Evolutionary conservation across 176 grass and related monocot species (phyloP).

Genomic region (Poa pratensis): DNA sequence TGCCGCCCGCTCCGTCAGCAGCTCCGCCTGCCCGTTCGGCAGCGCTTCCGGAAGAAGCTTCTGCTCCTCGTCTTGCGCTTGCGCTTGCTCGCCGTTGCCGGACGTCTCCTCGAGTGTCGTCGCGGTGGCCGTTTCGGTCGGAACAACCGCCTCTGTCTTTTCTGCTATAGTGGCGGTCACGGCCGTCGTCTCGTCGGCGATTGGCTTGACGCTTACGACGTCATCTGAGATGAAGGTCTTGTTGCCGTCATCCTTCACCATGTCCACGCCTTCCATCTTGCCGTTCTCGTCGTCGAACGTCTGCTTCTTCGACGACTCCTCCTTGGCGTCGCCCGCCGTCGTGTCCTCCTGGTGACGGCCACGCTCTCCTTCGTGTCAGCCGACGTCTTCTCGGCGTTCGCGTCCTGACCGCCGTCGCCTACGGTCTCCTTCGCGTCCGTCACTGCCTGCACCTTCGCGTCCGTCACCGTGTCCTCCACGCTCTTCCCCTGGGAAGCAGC

Average conservation of each 20-base stretch:
- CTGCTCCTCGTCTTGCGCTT: conserved; percentile 14
- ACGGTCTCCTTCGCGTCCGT: background rate
- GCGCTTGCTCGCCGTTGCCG: conserved; percentile 24
- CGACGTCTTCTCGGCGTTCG: conserved; percentile 2
- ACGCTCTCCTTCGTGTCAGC: conserved; percentile 24
- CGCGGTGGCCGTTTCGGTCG: background rate
- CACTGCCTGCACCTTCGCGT: conserved; percentile 26
- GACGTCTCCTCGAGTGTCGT: conserved; percentile 1
- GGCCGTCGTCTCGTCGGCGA: conserved; percentile 29
- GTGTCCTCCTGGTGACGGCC: conserved; percentile 17
- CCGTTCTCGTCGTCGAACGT: conserved; percentile 68
- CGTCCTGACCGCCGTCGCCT: background rate
- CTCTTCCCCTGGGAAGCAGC: conserved; percentile 43
- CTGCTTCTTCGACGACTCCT: conserved; percentile 33
- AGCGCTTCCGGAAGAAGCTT: conserved; percentile 47
- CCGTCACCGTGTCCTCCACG: conserved; percentile 20
- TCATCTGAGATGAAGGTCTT: conserved; percentile 50
- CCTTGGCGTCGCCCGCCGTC: background rate
- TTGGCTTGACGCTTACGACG: conserved; percentile 37
- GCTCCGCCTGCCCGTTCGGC: conserved; percentile 64
- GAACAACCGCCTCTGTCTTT: background rate
- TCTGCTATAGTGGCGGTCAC: background rate
- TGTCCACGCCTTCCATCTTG: conserved; percentile 72
- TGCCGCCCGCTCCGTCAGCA: conserved; percentile 68
- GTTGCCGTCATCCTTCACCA: conserved; percentile 63